A percentile compares a stretch with the other conserved stretches of the same genome.
Conservation (phyloP, 2,329 filamentous ascomycete species). For the Colletotrichum gloeosporioides region DNA sequence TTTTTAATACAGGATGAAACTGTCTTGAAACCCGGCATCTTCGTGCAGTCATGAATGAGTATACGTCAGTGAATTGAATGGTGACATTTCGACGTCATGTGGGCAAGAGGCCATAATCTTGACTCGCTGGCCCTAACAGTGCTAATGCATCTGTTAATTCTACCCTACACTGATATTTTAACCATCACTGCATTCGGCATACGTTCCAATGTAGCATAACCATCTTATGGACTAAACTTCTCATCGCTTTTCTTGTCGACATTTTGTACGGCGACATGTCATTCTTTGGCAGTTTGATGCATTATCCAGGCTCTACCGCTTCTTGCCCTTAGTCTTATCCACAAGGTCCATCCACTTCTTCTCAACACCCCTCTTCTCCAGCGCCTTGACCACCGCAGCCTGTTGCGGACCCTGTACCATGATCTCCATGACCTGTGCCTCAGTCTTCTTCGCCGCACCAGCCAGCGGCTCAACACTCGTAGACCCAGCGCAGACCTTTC, state of each 20-base stretch:
- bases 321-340: neutral
- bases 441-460: neutral
- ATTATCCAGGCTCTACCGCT: neutral
- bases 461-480: neutral
- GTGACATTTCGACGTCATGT: too few species aligned
- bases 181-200: fast-evolving
- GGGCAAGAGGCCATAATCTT: too few species aligned
- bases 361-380: neutral
- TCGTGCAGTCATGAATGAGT: neutral
- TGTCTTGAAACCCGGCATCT: fast-evolving
- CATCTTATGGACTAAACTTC: neutral
- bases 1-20: neutral
- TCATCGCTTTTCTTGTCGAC: fast-evolving
- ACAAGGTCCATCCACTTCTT: neutral
- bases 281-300: fast-evolving
- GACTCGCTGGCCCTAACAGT: too few species aligned
- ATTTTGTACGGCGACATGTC: fast-evolving
- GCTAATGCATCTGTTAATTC: too few species aligned
- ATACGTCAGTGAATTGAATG: too few species aligned
- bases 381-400: neutral
- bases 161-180: fast-evolving
- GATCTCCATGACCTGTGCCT: neutral
- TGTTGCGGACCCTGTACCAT: neutral
- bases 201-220: neutral
- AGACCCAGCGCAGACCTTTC: neutral